phyloP scores from a whole-genome alignment of 2,329 filamentous ascomycete species.

The Pestalotiopsis fici region DNA sequence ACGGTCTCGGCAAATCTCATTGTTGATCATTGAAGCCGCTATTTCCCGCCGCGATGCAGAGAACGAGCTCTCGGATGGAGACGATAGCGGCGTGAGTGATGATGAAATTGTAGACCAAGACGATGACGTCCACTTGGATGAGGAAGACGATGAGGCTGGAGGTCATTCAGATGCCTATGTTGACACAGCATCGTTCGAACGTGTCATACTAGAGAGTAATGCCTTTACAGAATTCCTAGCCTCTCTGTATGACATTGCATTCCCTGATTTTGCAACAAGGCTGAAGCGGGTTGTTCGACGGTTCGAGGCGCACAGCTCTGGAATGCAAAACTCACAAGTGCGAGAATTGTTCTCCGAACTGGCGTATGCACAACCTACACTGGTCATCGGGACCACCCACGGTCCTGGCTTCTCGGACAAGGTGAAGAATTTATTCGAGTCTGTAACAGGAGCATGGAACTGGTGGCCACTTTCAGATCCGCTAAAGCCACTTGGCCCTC shows the following conservation, averaged over 20 bases:
- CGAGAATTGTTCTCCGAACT: neutral
- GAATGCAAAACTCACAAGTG: neutral
- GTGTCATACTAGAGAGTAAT: neutral
- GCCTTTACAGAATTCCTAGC: neutral
- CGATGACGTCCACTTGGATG: neutral
- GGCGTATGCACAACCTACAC: neutral
- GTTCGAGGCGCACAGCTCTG: neutral
- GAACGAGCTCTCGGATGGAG: neutral
- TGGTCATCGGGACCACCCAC: neutral
- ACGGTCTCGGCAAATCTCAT: neutral
- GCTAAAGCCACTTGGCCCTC: neutral
- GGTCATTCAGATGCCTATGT: neutral
- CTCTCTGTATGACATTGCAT: neutral
- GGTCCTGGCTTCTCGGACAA: neutral
- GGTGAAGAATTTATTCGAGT: neutral
- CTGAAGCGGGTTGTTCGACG: neutral
- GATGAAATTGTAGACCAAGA: neutral
- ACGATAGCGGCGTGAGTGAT: neutral
- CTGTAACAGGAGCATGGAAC: neutral
- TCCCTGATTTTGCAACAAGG: neutral
- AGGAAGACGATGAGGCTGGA: neutral
- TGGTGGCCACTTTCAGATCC: neutral
- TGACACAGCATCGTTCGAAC: neutral
- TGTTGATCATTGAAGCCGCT: neutral
- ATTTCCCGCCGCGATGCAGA: neutral